A percentile compares a stretch with the other conserved stretches of the same genome.
These are phyloP conservation scores for Botryotinia convoluta DNA, from an alignment of 2,329 filamentous ascomycete species.

Conservation along the genomic window DNA sequence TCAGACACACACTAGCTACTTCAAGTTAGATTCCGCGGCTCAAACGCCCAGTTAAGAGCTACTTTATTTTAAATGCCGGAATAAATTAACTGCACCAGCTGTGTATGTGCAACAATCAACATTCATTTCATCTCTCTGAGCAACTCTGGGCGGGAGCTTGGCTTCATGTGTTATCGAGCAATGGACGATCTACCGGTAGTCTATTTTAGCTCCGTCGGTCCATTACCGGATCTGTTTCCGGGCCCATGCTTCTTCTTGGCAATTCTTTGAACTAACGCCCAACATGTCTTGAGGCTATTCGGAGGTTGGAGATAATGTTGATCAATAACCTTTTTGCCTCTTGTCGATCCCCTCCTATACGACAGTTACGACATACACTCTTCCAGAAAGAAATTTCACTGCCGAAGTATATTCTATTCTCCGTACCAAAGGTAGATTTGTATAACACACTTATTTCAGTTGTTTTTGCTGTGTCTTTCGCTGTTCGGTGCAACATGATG, in stretches of 20 bases:
- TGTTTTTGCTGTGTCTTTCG: neutral
- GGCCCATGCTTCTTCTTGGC: conserved; percentile 3
- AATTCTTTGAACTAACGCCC: neutral
- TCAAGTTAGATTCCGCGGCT: neutral
- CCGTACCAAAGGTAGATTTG: neutral
- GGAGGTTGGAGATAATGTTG: neutral
- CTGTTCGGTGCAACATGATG: neutral
- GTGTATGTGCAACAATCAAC: neutral
- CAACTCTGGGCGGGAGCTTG: conserved; percentile 1
- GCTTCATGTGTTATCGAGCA: neutral
- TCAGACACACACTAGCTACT: neutral
- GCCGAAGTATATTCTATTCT: neutral
- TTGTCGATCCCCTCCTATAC: conserved; percentile 7
- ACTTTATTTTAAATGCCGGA: neutral
- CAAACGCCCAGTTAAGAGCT: neutral
- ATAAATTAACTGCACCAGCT: neutral
- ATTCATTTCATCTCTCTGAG: neutral
- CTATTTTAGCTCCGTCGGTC: neutral
- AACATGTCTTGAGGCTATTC: conserved; percentile 1
- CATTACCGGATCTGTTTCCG: conserved; percentile 11
- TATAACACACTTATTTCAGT: neutral
- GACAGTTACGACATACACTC: neutral
- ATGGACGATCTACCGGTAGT: conserved; percentile 1
- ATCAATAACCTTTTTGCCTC: neutral
- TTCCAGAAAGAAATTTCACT: neutral